Base-by-base conservation (phyloP, 2,329 filamentous ascomycete species). In the Monosporascus sp. region DNA sequence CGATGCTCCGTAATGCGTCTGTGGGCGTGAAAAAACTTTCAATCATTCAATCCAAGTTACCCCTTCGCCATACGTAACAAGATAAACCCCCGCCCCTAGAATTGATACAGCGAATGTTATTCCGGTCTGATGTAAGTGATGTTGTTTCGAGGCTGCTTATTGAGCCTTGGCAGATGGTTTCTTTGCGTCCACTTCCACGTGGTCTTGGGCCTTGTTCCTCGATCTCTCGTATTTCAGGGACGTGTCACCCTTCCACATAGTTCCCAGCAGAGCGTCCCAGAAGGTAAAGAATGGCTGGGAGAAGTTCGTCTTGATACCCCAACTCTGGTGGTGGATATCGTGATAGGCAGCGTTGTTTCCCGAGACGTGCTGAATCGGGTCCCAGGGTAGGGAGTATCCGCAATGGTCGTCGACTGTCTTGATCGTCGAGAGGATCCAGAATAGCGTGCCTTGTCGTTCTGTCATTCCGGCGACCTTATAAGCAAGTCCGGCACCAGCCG, bases 331-430 rank as follows among this genome's bases (percentile, higher is more conserved):
- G 73, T 99, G 94, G 55, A 99, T 93, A 67, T 99, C 94, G 68
- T 99, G 94, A 72, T 97, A 99, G 37, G 86, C 87, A 26, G 94
- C 93, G 63, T 97, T 97, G 78, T 99, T 97, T 69, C 88, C 88
- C 45, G 92, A 96, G 56, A 97, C 80, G 67, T 88, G 86, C 78
- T 97, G 92, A 51, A 97, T 78, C 2, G 93, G 93, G 70, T 99
- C 94, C 84, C 88, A 97, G 1, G 94, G 94, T 57, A 99, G 86
- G n/a, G 85, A 80, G 68, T 97, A 99, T 59, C 94, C 94, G 71
- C 93, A 97, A 75, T 99, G 94, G 68, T 99, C 94, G 66, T 97
- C 92, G 26, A 97, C 91, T 0, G 94, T 97, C 79, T 99, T 99
- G 77, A 97, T 85, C 7, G 90, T 95, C 34, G 89, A 93, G 70